Base-by-base conservation (phyloP, 768 basidiomycete species). In the Podaxis sp. region DNA sequence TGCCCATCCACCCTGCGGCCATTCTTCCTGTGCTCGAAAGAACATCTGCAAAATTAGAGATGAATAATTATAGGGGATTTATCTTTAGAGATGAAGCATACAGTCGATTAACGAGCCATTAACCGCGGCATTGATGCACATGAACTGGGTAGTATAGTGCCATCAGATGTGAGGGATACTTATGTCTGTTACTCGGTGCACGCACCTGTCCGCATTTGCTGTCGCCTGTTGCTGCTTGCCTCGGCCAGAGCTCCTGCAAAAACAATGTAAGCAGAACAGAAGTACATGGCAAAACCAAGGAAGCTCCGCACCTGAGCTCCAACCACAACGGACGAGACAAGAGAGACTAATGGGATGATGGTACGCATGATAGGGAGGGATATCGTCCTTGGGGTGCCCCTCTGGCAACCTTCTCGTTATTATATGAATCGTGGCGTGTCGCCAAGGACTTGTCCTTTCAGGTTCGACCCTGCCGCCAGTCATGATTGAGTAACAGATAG, bases 1-100 rank as follows among this genome's bases (percentile, higher is more conserved):
- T 80, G 36, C 77, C 85, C 84, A 87, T 86, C 85, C 85, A 87
- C 10, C 85, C 86, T 12, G 81, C 70, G 1, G 65, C 64, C 20
- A 60, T 65, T 48, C 65, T 69, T 20, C 78, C 82, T 4, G 74
- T 75, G 63, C 81, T 83, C 54, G 82, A 76, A 22, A 87, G 70
- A 3, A 78, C 75, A 72, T 85, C 84, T 87, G 65, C 8, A 36
- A 12, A 49, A 20, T n/a, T 52, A 49, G 52, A 24, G 3, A 46
- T 8, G 28, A 36, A 38, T 22, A 48, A 37, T 22, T 37, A 40
- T 58, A 20, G 20, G 8, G 48, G 3, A 26, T 17, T 40, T 40
- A 30, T 11, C 37, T 40, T n/a, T 22, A n/a, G 22, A 62, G 15
- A 24, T 6, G 10, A 17, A n/a, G 68, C 77, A 58, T 38, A 82